Evolutionary conservation across 306 rosid genomes (phyloP).

Genomic region (Begonia loranthoides): DNA sequence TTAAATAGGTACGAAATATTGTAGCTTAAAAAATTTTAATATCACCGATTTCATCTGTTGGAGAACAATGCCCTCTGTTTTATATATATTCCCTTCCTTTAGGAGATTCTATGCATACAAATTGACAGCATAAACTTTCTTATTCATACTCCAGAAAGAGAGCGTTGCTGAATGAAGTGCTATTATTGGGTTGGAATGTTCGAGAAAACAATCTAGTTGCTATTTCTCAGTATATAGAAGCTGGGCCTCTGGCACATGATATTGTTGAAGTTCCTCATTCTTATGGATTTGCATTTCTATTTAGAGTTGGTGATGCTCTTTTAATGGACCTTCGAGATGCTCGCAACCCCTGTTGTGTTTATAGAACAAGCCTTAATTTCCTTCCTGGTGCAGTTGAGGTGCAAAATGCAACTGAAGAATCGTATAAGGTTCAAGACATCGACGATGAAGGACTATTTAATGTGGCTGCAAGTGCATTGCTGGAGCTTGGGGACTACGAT

Average conservation of each 20-base stretch:
- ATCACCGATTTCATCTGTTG: constrained; percentile 2
- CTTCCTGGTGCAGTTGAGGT: constrained; percentile 54
- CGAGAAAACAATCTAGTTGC: constrained; percentile 34
- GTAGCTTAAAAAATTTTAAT: neutral
- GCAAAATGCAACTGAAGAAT: constrained; percentile 56
- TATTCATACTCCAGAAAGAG: constrained; percentile 44
- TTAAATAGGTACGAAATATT: constrained; percentile 47
- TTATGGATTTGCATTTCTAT: constrained; percentile 65
- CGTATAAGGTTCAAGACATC: constrained; percentile 59
- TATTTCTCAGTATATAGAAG: constrained; percentile 50
- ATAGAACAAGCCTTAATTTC: constrained; percentile 48
- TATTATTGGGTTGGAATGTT: constrained; percentile 68
- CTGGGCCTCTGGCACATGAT: constrained; percentile 62
- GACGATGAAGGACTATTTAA: constrained; percentile 76
- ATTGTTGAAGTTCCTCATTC: constrained; percentile 79
- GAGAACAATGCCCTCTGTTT: constrained; percentile 13
- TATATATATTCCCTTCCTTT: constrained; percentile 11
- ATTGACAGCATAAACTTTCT: neutral
- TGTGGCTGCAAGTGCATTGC: constrained; percentile 86
- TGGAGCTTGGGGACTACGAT: constrained; percentile 73
- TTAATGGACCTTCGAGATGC: constrained; percentile 83
- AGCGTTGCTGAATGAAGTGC: constrained; percentile 44
- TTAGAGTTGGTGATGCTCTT: constrained; percentile 80
- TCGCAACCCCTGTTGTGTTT: constrained; percentile 45
- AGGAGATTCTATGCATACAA: constrained; percentile 7